Conservation (phyloP, 345 rosid genomes). For the Carallia pectinifolia region DNA sequence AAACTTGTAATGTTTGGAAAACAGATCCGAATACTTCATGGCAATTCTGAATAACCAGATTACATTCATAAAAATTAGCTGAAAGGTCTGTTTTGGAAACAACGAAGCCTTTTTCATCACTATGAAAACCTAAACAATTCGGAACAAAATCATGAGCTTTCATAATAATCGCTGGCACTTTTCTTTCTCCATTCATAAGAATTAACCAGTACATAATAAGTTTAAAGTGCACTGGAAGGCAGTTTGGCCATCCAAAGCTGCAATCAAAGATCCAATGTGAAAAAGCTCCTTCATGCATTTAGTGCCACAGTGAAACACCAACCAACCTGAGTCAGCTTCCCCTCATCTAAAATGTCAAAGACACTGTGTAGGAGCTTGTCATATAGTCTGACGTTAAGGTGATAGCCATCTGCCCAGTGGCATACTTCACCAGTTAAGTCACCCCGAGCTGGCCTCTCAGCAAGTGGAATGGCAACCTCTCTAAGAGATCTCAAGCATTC, state of each 20-base stretch:
- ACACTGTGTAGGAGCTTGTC: slow-evolving; percentile 90
- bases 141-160: neutral
- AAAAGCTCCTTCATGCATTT: neutral
- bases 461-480: slow-evolving; percentile 85
- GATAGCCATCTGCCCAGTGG: slow-evolving; percentile 99
- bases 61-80: too few species aligned
- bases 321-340: slow-evolving; percentile 91
- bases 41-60: too few species aligned
- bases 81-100: too few species aligned
- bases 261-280: neutral
- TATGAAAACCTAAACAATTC: neutral
- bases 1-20: too few species aligned
- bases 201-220: too few species aligned
- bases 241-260: neutral
- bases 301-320: slow-evolving; percentile 5
- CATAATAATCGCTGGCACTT: neutral
- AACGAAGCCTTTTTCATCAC: neutral
- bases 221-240: too few species aligned
- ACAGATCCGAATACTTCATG: too few species aligned
- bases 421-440: slow-evolving; percentile 98
- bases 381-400: slow-evolving; percentile 80
- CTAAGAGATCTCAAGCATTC: slow-evolving; percentile 87
- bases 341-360: slow-evolving; percentile 91
- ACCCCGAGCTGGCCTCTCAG: slow-evolving; percentile 96
- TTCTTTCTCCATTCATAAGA: too few species aligned